Base-by-base conservation (phyloP, 2,329 filamentous ascomycete species). In the Cladosporium colombiae region DNA sequence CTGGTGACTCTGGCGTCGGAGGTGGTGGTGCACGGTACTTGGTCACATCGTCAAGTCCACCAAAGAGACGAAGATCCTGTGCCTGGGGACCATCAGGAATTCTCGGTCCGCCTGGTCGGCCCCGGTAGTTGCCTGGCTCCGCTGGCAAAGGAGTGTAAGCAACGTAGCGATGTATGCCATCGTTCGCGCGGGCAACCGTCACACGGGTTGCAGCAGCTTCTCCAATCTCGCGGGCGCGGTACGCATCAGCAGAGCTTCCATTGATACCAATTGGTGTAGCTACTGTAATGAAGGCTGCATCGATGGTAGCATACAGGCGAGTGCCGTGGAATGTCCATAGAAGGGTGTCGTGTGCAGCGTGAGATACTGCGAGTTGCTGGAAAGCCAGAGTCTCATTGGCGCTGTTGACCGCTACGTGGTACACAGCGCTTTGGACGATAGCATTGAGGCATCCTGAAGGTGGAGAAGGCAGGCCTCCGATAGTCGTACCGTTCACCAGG, bases 331-430 rank as follows among this genome's bases (percentile, higher is more conserved):
- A 75, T 1, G 66, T 68, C 72, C 72, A 74, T 5, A 69, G 66
- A 8, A 75, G 69, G 57, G 68, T 63, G 50, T 75, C 70, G 46
- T 75, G 74, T 14, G 74, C 74, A 3, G 72, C 73, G 56, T 74
- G 69, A 18, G 73, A 74, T 27, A 74, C 73, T 37, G 73, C 72
- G 10, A 75, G 66, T 46, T 74, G 73, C 64, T 73, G 73, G 63
- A 73, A 74, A 14, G 70, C 72, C 2, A 73, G 67, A 14, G 69
- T 62, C 37, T 71, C 68, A 27, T 69, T n/a, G 4, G 37, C 18
- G n/a, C 37, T 44, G 16, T 44, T 44, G 6, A 44, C 18, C 8
- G 37, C 37, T 63, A 10, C 71, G 7, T 70, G 68, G 50, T 73
- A 74, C 27, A 73, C 68, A 7, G 73, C 68, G 14, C 68, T 72